Percentiles rank a stretch among this genome's conserved stretches.
Conservation (phyloP, 306 rosid species). For the Abrus pulchellus region DNA sequence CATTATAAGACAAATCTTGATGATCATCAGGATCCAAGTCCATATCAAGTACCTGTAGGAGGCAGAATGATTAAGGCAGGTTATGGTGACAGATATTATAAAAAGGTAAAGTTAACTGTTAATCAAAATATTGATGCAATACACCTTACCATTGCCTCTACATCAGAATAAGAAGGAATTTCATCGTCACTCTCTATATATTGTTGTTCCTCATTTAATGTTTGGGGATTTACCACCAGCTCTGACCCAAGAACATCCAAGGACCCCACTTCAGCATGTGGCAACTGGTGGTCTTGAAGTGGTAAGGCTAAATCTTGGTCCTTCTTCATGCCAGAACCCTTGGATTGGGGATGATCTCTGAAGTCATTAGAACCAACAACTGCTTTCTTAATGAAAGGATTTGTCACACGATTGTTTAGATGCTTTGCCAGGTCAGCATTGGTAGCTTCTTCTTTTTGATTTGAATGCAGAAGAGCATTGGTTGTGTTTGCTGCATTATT, state of each 20-base stretch:
- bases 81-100: not conserved
- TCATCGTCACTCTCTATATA: conserved; percentile 78
- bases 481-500: conserved; percentile 51
- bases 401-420: conserved; percentile 49
- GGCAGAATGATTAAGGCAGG: conserved; percentile 19
- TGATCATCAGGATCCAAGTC: conserved; percentile 92
- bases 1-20: conserved; percentile 61
- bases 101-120: conserved; percentile 40
- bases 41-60: conserved; percentile 91
- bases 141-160: conserved; percentile 90
- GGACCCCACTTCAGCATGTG: conserved; percentile 56
- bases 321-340: conserved; percentile 56
- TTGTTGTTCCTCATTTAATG: conserved; percentile 62
- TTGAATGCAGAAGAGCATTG: conserved; percentile 47
- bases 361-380: conserved; percentile 51
- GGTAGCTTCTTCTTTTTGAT: conserved; percentile 53
- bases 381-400: conserved; percentile 56
- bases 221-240: conserved; percentile 52
- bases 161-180: conserved; percentile 85
- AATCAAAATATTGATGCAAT: conserved; percentile 26
- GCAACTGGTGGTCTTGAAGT: conserved; percentile 55
- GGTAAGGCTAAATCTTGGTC: conserved; percentile 55
- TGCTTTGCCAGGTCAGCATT: conserved; percentile 49
- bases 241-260: conserved; percentile 53
- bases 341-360: conserved; percentile 53